phyloP scores from a whole-genome alignment of 208 protist species.

The Phytomonas serpens region DNA sequence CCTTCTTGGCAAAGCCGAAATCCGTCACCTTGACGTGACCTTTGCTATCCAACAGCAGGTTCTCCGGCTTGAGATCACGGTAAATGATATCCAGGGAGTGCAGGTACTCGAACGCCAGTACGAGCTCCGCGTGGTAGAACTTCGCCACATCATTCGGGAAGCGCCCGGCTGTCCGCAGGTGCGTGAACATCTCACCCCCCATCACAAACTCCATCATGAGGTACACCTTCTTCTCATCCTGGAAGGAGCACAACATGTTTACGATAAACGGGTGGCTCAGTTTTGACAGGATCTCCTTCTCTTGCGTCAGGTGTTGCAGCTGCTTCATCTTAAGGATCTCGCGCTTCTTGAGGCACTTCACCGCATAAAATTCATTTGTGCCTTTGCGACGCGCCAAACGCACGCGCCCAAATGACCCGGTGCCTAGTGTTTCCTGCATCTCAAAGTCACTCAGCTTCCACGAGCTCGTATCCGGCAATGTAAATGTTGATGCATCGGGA shows the following conservation, averaged over 20 bases:
- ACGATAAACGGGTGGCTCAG: slow-evolving; percentile 93
- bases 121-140: slow-evolving; percentile 91
- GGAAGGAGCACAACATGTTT: slow-evolving; percentile 91
- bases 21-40: slow-evolving; percentile 85
- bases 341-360: slow-evolving; percentile 88
- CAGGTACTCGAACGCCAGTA: slow-evolving; percentile 88
- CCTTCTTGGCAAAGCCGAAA: slow-evolving; percentile 84
- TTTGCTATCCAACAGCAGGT: slow-evolving; percentile 68
- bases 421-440: slow-evolving; percentile 81
- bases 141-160: slow-evolving; percentile 84
- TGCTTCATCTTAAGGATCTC: slow-evolving; percentile 86
- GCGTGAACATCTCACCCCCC: slow-evolving; percentile 88
- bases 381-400: slow-evolving; percentile 79
- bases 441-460: slow-evolving; percentile 86
- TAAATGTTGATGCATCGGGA: too few species aligned
- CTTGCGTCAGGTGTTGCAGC: slow-evolving; percentile 79
- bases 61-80: slow-evolving; percentile 81
- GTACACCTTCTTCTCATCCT: slow-evolving; percentile 90
- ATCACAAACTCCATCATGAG: slow-evolving; percentile 92
- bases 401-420: slow-evolving; percentile 91
- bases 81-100: slow-evolving; percentile 88
- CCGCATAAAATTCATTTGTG: slow-evolving; percentile 81
- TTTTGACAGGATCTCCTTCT: slow-evolving; percentile 87
- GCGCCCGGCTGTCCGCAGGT: slow-evolving; percentile 72
- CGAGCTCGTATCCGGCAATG: slow-evolving; percentile 55